Percentiles rank a stretch among this genome's conserved stretches.
phyloP scores from a whole-genome alignment of 495 filamentous ascomycete species.

The Podospora bellae-mahoneyi region DNA sequence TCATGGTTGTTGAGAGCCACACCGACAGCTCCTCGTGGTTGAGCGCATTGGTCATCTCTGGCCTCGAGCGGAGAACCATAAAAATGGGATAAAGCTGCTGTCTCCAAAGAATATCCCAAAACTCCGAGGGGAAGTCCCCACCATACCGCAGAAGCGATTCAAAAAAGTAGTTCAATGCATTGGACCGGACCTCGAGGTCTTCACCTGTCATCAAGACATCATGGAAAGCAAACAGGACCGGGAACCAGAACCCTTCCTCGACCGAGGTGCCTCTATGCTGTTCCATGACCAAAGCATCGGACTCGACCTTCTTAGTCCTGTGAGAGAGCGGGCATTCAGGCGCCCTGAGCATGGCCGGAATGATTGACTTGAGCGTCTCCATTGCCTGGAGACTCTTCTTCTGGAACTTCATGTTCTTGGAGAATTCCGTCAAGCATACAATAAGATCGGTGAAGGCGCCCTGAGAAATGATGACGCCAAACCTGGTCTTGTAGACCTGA shows the following conservation, averaged over 20 bases:
- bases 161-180: constrained; percentile 92
- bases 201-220: constrained; percentile 99
- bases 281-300: constrained; percentile 34
- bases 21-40: constrained; percentile 96
- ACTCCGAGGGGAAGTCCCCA: constrained; percentile 85
- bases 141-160: constrained; percentile 87
- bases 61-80: constrained; percentile 92
- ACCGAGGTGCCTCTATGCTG: constrained; percentile 62
- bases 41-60: constrained; percentile 88
- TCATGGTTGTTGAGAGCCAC: constrained; percentile 99
- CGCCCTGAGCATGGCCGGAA: constrained; percentile 89
- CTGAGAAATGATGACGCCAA: constrained; percentile 93
- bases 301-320: constrained; percentile 22
- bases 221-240: constrained; percentile 95
- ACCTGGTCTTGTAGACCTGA: constrained; percentile 97
- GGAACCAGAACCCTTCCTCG: constrained; percentile 98
- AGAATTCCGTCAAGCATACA: constrained; percentile 95
- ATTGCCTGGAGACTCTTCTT: constrained; percentile 97
- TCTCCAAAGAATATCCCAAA: constrained; percentile 98
- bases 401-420: constrained; percentile 95
- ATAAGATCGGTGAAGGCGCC: constrained; percentile 95
- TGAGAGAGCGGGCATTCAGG: constrained; percentile 90
- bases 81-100: constrained; percentile 97
- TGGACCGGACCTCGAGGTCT: constrained; percentile 94
- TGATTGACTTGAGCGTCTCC: constrained; percentile 85